Conservation (phyloP, 169 alveolate genomes). For the Eimeria falciformis region DNA sequence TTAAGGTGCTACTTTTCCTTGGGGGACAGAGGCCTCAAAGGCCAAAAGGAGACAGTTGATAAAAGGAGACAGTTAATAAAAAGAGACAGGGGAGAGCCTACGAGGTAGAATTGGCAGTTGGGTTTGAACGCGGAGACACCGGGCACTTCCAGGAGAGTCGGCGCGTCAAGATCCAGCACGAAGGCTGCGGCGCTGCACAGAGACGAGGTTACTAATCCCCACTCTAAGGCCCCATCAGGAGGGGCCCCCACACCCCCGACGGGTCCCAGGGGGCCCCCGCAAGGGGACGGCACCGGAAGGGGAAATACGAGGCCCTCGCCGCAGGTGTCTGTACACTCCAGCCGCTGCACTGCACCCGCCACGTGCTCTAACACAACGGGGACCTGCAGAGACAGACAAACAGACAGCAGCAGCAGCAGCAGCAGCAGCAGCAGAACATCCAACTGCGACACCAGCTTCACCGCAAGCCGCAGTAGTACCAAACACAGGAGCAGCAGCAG, state of each 20-base stretch:
- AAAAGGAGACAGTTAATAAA: no score
- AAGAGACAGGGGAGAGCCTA: not conserved
- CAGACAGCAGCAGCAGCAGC: conserved; percentile 15
- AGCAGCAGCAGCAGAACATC: not conserved
- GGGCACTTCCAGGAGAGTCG: conserved; percentile 42
- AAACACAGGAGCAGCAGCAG: conserved; percentile 20
- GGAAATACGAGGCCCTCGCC: not conserved
- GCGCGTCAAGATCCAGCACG: conserved; percentile 39
- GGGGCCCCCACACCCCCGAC: not conserved
- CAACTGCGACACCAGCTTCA: not conserved
- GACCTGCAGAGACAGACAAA: not conserved
- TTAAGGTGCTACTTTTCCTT: no score
- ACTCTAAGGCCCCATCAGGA: not conserved
- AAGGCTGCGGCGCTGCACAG: conserved; percentile 51
- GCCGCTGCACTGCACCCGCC: conserved; percentile 10
- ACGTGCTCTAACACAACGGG: conserved; percentile 1
- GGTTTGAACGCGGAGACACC: not conserved
- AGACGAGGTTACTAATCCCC: not conserved
- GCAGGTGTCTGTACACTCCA: conserved; percentile 5
- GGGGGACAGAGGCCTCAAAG: no score
- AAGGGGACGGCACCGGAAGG: not conserved
- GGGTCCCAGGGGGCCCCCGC: not conserved
- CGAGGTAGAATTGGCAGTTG: conserved; percentile 41
- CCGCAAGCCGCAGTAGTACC: not conserved
- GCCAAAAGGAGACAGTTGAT: no score